phyloP scores from a whole-genome alignment of 164 flowering plant genomes.

The Vitis rotundifolia region DNA sequence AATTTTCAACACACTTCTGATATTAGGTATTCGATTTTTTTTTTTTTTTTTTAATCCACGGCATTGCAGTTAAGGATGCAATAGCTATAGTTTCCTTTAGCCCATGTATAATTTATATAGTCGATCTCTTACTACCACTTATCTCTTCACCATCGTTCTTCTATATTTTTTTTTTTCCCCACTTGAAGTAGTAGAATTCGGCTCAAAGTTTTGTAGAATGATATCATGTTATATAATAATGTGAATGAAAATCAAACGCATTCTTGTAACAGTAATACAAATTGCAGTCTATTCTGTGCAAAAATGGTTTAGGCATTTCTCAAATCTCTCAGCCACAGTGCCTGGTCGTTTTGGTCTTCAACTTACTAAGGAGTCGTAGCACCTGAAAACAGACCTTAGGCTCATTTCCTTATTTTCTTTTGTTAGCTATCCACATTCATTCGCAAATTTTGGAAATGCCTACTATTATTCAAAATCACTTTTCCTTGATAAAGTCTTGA shows the following conservation, averaged over 20 bases:
- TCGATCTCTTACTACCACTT: too few species aligned
- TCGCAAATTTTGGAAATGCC: too few species aligned
- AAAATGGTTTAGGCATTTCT: too few species aligned
- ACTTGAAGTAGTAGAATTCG: neutral
- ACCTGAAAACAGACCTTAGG: too few species aligned
- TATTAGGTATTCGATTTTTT: neutral
- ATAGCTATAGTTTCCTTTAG: neutral
- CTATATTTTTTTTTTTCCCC: neutral
- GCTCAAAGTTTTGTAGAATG: slow-evolving; percentile 1
- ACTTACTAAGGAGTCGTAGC: neutral
- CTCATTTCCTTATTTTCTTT: too few species aligned
- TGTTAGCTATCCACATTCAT: too few species aligned
- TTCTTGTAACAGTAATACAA: neutral
- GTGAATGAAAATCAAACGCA: neutral
- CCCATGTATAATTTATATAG: neutral
- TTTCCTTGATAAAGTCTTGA: too few species aligned
- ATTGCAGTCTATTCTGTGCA: neutral
- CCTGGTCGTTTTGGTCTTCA: neutral
- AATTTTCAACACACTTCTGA: neutral
- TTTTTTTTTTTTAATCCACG: neutral
- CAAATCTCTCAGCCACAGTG: neutral
- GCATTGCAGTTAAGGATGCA: neutral
- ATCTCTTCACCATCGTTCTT: neutral
- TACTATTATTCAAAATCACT: too few species aligned
- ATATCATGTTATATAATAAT: slow-evolving; percentile 8